Evolutionary conservation across 495 filamentous ascomycete species (phyloP).

Genomic region (Cercophora newfieldiana): DNA sequence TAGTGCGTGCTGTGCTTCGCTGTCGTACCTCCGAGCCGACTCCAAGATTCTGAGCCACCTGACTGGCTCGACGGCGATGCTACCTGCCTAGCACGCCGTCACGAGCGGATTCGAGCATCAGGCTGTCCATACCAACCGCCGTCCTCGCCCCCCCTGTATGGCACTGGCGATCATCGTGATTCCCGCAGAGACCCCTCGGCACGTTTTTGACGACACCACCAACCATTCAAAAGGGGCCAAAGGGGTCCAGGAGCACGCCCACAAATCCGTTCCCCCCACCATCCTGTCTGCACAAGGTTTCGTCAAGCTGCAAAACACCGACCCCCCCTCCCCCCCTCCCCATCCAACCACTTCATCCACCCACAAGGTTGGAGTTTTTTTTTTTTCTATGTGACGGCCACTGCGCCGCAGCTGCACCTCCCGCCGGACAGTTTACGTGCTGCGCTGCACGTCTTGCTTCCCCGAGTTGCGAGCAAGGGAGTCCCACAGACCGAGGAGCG

Average conservation of each 20-base stretch:
- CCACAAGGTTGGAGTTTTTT: not conserved
- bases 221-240: conserved; percentile 5
- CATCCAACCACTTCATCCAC: too few relatives aligned
- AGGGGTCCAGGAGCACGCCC: not conserved
- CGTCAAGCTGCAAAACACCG: not conserved
- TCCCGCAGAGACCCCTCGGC: not conserved
- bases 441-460: not conserved
- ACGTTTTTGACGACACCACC: not conserved
- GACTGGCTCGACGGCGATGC: conserved; percentile 4
- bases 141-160: not conserved
- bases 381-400: not conserved
- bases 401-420: not conserved
- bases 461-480: not conserved
- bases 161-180: not conserved
- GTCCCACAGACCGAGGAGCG: not conserved
- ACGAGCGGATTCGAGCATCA: not conserved
- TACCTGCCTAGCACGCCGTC: conserved; percentile 10
- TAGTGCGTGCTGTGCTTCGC: not conserved
- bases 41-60: not conserved
- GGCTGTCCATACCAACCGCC: conserved; percentile 1
- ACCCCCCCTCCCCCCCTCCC: not conserved
- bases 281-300: not conserved
- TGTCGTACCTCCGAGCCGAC: not conserved
- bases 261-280: not conserved
- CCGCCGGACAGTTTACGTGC: not conserved